Percentiles rank a stretch among this genome's conserved stretches.
phyloP scores from a whole-genome alignment of 2,329 filamentous ascomycete genomes.

The Chaetomium sp. region DNA sequence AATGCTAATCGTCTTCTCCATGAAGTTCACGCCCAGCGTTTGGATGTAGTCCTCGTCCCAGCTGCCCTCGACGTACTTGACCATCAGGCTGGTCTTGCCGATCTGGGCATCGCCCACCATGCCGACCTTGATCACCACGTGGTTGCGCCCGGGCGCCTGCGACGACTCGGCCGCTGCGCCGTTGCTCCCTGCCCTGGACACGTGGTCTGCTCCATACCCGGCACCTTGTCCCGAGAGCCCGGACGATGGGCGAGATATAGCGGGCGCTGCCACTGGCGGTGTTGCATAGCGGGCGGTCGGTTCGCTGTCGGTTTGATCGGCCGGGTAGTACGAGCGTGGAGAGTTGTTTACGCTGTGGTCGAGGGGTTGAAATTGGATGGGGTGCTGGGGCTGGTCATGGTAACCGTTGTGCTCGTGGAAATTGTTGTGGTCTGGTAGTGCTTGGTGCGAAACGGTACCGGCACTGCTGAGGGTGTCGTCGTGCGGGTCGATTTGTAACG shows the following conservation, averaged over 20 bases:
- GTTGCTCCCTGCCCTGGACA: constrained; percentile 35
- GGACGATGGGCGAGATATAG: constrained; percentile 50
- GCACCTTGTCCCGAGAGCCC: constrained; percentile 41
- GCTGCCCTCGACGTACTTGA: constrained; percentile 98
- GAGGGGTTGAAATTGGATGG: constrained; percentile 41
- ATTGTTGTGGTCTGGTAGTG: constrained; percentile 4
- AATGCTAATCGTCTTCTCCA: constrained; percentile 99
- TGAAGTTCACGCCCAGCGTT: constrained; percentile 97
- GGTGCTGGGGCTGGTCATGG: constrained; percentile 31
- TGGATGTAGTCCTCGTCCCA: constrained; percentile 99
- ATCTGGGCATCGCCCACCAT: constrained; percentile 99
- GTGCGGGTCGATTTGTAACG: constrained; percentile 31
- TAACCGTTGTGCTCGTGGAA: constrained; percentile 28
- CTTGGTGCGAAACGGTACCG: constrained; percentile 41
- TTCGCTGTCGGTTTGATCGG: constrained; percentile 33
- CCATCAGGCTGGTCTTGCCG: constrained; percentile 98
- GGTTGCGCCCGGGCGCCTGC: constrained; percentile 49
- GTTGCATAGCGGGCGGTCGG: constrained; percentile 40
- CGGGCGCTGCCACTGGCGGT: constrained; percentile 38
- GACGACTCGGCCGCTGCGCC: constrained; percentile 27
- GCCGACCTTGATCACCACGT: constrained; percentile 97
- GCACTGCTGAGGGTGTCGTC: constrained; percentile 47
- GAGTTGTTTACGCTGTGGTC: constrained; percentile 41
- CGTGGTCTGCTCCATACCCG: constrained; percentile 40
- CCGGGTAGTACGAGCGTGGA: constrained; percentile 35